phyloP scores from a whole-genome alignment of 179 eudicot genomes.

The Pouteria campechiana region DNA sequence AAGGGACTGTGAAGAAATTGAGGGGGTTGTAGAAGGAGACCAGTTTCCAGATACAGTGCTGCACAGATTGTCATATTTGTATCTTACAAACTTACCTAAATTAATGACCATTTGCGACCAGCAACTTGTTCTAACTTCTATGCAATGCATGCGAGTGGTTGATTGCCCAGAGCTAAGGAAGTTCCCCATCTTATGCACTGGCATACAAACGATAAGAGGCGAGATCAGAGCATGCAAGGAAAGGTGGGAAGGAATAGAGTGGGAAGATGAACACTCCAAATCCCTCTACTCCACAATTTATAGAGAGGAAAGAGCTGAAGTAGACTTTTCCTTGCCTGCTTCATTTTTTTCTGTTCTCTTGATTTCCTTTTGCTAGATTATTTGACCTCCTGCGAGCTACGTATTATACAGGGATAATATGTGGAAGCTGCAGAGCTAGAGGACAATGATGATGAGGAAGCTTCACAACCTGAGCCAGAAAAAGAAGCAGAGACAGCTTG shows the following conservation, averaged over 20 bases:
- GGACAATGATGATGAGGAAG: too few relatives aligned
- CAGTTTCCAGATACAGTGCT: constrained; percentile 1
- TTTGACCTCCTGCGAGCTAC: too few relatives aligned
- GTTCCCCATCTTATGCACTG: constrained; percentile 10
- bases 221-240: constrained; percentile 4
- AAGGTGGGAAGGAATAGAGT: constrained; percentile 16
- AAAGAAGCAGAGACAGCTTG: too few relatives aligned
- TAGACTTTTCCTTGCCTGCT: too few relatives aligned
- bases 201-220: constrained; percentile 1
- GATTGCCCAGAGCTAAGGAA: constrained; percentile 5
- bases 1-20: constrained; percentile 6
- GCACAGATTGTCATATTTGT: constrained; percentile 8
- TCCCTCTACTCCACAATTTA: too few relatives aligned
- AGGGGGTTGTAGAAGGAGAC: constrained; percentile 7
- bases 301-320: too few relatives aligned
- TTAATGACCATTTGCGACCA: constrained; percentile 6
- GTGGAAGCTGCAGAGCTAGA: too few relatives aligned
- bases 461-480: too few relatives aligned
- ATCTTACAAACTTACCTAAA: constrained; percentile 8
- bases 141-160: constrained; percentile 3
- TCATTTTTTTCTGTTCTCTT: too few relatives aligned
- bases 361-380: too few relatives aligned
- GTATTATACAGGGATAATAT: too few relatives aligned
- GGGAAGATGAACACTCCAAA: too few relatives aligned
- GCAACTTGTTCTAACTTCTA: constrained; percentile 4